Conservation (phyloP, 495 filamentous ascomycete genomes). For the Neurospora terricola region DNA sequence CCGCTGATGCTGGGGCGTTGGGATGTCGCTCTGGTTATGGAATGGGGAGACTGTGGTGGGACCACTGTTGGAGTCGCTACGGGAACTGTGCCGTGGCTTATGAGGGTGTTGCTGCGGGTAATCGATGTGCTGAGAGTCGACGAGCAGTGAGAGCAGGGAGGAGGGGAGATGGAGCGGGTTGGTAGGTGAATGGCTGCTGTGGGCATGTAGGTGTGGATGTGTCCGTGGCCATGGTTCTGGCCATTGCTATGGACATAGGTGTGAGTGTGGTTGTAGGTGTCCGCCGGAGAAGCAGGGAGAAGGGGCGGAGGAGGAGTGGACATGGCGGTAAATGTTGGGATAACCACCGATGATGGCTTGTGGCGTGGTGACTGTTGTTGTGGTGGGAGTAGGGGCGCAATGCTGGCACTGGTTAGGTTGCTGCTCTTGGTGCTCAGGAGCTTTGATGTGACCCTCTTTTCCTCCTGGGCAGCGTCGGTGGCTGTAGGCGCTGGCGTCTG, state of each 20-base stretch:
- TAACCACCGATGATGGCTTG: not conserved
- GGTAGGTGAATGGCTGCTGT: not conserved
- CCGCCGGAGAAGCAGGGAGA: not conserved
- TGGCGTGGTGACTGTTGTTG: not conserved
- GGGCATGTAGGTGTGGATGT: not conserved
- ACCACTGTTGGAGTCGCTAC: not conserved
- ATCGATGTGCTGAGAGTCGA: not conserved
- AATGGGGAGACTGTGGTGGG: not conserved
- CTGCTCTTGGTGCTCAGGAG: not conserved
- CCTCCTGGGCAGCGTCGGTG: not conserved
- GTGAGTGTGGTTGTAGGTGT: not conserved
- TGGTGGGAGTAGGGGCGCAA: not conserved
- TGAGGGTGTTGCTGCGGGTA: not conserved
- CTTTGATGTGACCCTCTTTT: not conserved
- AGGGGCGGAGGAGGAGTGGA: not conserved
- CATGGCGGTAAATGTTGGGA: not conserved
- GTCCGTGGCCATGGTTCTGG: not conserved
- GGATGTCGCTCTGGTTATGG: not conserved
- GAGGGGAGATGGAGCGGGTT: not conserved
- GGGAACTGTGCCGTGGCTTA: not conserved
- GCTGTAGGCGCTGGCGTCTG: constrained; percentile 3
- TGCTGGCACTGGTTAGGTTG: not conserved
- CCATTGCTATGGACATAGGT: not conserved
- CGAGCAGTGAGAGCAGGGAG: not conserved
- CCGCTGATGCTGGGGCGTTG: not conserved